A percentile compares a stretch with the other conserved stretches of the same genome.
Conservation (phyloP, 805 yeast species). For the Yarrowia keelungensis region DNA sequence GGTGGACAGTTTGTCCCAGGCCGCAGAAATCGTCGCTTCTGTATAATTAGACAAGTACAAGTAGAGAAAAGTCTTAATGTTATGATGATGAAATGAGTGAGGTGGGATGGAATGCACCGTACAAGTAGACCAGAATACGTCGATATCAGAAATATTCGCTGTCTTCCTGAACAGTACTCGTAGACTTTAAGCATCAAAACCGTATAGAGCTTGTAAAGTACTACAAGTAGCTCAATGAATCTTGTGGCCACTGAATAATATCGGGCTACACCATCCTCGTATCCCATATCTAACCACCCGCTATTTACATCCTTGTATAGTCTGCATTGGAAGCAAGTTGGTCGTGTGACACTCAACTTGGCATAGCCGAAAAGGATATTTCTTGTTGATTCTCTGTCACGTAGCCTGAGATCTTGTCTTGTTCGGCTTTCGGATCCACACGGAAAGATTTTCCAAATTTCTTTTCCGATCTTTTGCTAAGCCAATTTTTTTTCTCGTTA, state of each 20-base stretch:
- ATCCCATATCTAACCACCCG: too few species aligned
- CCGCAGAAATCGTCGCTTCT: conserved; percentile 72
- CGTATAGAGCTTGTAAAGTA: too few species aligned
- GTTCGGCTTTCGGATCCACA: not conserved
- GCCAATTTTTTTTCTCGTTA: not conserved
- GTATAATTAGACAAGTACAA: conserved; percentile 47
- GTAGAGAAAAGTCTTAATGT: conserved; percentile 27
- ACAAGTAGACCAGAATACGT: too few species aligned
- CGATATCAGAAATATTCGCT: too few species aligned
- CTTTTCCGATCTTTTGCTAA: not conserved
- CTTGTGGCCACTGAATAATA: too few species aligned
- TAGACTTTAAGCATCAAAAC: too few species aligned
- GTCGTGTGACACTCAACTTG: not conserved
- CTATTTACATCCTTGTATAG: too few species aligned
- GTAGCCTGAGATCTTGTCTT: not conserved
- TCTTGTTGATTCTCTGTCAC: not conserved
- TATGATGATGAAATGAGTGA: conserved; percentile 1
- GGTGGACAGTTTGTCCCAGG: conserved; percentile 90
- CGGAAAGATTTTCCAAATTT: not conserved
- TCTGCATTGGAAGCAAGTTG: conserved; percentile 1
- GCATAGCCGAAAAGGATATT: too few species aligned
- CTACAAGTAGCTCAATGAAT: too few species aligned
- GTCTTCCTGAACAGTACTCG: too few species aligned
- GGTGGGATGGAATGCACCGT: not conserved
- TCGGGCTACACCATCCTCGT: too few species aligned